These are phyloP conservation scores for Beta macrorhiza DNA, from an alignment of 179 eudicot genomes.

Conservation along the genomic window DNA sequence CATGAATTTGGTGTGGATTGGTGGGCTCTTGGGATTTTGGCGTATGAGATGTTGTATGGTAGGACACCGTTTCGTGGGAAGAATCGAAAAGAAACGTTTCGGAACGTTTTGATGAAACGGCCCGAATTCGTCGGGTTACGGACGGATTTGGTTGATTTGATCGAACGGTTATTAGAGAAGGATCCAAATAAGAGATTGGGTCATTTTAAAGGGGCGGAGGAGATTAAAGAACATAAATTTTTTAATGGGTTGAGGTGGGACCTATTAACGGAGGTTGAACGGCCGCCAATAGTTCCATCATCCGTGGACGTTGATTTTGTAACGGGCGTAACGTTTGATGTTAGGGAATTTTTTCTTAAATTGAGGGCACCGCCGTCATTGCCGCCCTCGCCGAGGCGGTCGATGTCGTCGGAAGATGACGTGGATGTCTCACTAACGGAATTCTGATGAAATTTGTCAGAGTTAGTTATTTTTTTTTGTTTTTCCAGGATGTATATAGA, in stretches of 20 bases:
- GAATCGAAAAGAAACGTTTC: constrained; percentile 66
- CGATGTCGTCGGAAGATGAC: constrained; percentile 33
- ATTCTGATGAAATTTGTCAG: constrained; percentile 46
- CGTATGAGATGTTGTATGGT: constrained; percentile 85
- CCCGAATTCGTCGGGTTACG: constrained; percentile 53
- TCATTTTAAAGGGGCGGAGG: constrained; percentile 53
- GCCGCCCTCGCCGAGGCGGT: constrained; percentile 33
- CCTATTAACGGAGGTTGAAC: constrained; percentile 52
- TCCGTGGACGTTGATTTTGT: constrained; percentile 12
- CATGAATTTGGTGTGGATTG: constrained; percentile 84
- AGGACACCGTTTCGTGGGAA: constrained; percentile 73
- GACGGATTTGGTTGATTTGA: constrained; percentile 54
- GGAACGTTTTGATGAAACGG: constrained; percentile 37
- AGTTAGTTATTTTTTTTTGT: constrained; percentile 5
- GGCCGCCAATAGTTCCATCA: constrained; percentile 75
- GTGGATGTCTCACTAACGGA: constrained; percentile 48
- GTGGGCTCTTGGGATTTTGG: constrained; percentile 76
- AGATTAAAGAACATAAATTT: constrained; percentile 66
- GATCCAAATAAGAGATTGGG: constrained; percentile 69
- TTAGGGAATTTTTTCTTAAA: constrained; percentile 53
- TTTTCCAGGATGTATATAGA: not conserved
- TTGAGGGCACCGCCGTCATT: constrained; percentile 33
- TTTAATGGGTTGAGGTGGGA: constrained; percentile 75
- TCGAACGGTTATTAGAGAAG: constrained; percentile 61
- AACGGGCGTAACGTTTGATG: constrained; percentile 34